Base-by-base conservation (phyloP, 2,329 filamentous ascomycete genomes). In the Arthrobotrys sphaeroides region DNA sequence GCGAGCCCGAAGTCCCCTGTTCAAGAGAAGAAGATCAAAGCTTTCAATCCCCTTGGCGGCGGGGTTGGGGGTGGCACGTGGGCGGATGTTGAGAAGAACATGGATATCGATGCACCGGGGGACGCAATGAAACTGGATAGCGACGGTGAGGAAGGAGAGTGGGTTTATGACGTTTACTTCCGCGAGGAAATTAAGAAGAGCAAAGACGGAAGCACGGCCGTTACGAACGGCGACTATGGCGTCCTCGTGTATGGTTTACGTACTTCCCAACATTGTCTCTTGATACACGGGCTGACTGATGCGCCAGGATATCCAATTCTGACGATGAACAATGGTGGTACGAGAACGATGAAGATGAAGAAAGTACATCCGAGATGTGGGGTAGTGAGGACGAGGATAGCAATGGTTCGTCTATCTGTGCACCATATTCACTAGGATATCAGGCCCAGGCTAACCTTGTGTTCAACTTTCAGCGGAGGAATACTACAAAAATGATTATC, bases 291-390 rank as follows among this genome's bases (percentile, higher is more conserved):
- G 69, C 61, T 66, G 53, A 66, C 60, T 31, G 18, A 13, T 20
- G 38, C 6, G 49, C 55, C 36, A 76, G 72, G 59, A 76, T 76
- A 28, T 69, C 72, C 5, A 76, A 76, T 49, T 76, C 72, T 31
- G 79, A 80, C 38, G 79, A 80, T 57, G 79, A 80, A 31, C 78
- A 79, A 38, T 80, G 79, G 79, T 80, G 78, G 78, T 79, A 79
- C 47, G 78, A 79, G 61, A 78, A 78, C 16, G 75, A 70, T 26
- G 78, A 79, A 28, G 78, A 79, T 22, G 79, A 80, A 51, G 76
- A 79, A 28, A 77, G 78, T 66, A 70, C 68, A 51, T 77, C 77
- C 70, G 78, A 78, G 33, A 67, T 78, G 33, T 79, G 77, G 36
- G 79, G 70, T 24, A 79, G 78, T 20, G 79, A 80, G 18, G 79